phyloP scores from a whole-genome alignment of 2,329 filamentous ascomycete genomes.

The Diaporthe ilicicola region DNA sequence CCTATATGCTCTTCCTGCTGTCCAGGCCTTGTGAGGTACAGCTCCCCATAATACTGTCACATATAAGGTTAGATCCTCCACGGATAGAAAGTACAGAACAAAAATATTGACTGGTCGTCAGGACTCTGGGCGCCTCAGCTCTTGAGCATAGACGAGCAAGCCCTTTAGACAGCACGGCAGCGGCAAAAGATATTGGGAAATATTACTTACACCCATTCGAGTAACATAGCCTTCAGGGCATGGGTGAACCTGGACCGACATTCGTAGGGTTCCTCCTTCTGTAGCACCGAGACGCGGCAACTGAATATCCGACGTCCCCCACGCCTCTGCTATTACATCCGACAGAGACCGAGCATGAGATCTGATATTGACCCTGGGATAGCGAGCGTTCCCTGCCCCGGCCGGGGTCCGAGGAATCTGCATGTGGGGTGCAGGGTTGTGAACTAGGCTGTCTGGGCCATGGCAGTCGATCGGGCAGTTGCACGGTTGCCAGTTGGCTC shows the following conservation, averaged over 20 bases:
- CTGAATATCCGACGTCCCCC: background rate
- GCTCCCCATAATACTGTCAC: background rate
- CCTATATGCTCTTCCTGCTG: background rate
- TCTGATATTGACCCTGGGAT: background rate
- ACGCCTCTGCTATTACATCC: background rate
- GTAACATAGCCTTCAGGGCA: no score
- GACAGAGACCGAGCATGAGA: background rate
- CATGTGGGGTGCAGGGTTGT: background rate
- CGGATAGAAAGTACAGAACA: background rate
- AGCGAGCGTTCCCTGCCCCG: background rate
- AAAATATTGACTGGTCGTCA: background rate
- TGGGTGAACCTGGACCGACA: background rate
- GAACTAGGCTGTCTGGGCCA: background rate
- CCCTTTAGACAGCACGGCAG: background rate
- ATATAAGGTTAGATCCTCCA: background rate
- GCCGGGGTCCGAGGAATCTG: background rate
- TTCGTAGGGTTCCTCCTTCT: background rate
- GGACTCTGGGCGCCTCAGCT: background rate
- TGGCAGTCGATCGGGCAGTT: background rate
- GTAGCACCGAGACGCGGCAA: background rate
- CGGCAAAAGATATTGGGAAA: background rate
- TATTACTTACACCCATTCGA: background rate
- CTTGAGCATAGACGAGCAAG: background rate
- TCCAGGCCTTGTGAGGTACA: background rate
- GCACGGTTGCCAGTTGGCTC: background rate